phyloP scores from a whole-genome alignment of 495 filamentous ascomycete species.

The Parathielavia appendiculata region DNA sequence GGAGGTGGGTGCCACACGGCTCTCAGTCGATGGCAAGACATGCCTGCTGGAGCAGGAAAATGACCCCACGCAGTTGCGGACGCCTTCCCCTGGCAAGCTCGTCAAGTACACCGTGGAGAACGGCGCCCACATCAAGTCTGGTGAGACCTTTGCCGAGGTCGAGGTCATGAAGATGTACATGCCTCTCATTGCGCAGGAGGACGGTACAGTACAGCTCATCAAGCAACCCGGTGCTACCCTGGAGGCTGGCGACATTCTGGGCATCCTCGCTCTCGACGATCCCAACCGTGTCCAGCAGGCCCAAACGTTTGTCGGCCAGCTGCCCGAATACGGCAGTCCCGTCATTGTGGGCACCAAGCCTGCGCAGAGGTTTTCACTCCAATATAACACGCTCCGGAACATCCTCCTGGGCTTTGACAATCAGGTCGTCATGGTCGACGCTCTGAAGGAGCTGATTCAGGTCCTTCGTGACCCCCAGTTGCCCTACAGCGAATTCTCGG shows the following conservation, averaged over 20 bases:
- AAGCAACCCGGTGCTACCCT: slow-evolving; percentile 99
- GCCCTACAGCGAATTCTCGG: slow-evolving; percentile 93
- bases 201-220: slow-evolving; percentile 94
- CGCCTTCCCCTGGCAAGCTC: slow-evolving; percentile 93
- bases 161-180: slow-evolving; percentile 99
- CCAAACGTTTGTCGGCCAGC: slow-evolving; percentile 88
- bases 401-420: slow-evolving; percentile 95
- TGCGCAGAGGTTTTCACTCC: slow-evolving; percentile 74
- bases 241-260: slow-evolving; percentile 97
- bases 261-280: slow-evolving; percentile 93
- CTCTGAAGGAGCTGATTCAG: slow-evolving; percentile 81
- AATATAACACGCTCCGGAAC: slow-evolving; percentile 74
- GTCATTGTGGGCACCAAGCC: slow-evolving; percentile 87
- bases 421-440: slow-evolving; percentile 87
- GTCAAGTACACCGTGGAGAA: slow-evolving; percentile 98
- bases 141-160: slow-evolving; percentile 92
- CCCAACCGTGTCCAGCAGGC: slow-evolving; percentile 95
- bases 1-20: slow-evolving; percentile 87
- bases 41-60: slow-evolving; percentile 98
- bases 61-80: slow-evolving; percentile 93
- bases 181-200: slow-evolving; percentile 94
- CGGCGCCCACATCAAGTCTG: slow-evolving; percentile 87
- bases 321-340: slow-evolving; percentile 81
- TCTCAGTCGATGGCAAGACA: slow-evolving; percentile 97
- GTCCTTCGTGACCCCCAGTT: slow-evolving; percentile 86